Percentiles rank a stretch among this genome's conserved stretches.
phyloP scores from a whole-genome alignment of 257 asterid species.

The Osmanthus fragrans region DNA sequence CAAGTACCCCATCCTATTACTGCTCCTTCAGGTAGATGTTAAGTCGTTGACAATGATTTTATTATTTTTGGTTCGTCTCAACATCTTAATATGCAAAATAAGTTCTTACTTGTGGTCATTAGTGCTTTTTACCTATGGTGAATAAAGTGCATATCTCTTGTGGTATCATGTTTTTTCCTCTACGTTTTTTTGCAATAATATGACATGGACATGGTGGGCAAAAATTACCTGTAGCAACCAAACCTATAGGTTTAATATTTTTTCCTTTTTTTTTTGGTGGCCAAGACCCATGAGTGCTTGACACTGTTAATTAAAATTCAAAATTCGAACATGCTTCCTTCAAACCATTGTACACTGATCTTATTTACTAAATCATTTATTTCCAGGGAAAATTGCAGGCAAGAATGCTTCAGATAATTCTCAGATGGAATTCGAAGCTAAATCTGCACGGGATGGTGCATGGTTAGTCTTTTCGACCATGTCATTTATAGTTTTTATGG shows the following conservation, averaged over 20 bases:
- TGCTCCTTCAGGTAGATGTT: constrained; percentile 54
- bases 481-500: constrained; percentile 9
- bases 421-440: constrained; percentile 69
- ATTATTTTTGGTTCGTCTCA: neutral
- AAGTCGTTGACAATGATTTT: constrained; percentile 10
- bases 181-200: neutral
- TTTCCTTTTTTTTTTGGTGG: neutral
- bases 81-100: neutral
- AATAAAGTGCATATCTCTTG: neutral
- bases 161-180: neutral
- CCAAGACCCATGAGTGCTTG: neutral
- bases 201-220: neutral
- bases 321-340: neutral
- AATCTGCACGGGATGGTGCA: constrained; percentile 76
- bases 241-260: too few relatives aligned
- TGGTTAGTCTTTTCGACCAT: constrained; percentile 54
- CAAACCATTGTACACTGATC: neutral
- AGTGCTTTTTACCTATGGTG: neutral
- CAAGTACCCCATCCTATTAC: constrained; percentile 55
- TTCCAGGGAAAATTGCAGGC: constrained; percentile 41
- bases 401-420: constrained; percentile 44
- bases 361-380: neutral
- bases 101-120: neutral
- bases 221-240: too few relatives aligned
- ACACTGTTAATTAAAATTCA: neutral